These are phyloP conservation scores for Panaeolus cyanescens DNA, from an alignment of 768 basidiomycete species.

Conservation along the genomic window DNA sequence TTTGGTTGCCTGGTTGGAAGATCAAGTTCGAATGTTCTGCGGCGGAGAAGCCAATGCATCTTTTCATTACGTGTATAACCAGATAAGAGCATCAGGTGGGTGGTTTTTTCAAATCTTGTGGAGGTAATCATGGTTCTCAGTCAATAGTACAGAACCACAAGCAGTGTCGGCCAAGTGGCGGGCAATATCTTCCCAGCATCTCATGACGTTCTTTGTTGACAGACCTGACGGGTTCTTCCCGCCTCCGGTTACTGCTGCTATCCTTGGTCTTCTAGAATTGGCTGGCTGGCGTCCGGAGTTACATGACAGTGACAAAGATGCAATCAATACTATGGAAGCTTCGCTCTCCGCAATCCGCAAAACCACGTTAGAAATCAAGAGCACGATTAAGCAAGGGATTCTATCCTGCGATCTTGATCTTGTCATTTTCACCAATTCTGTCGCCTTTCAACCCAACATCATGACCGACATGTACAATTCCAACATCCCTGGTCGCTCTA, in stretches of 20 bases:
- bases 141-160: conserved; percentile 36
- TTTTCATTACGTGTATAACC: conserved; percentile 9
- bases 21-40: conserved; percentile 2
- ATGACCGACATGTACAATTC: no score
- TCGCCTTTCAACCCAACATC: conserved; percentile 10
- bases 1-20: conserved; percentile 8
- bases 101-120: no score
- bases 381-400: conserved; percentile 20
- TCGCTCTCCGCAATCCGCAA: conserved; percentile 14
- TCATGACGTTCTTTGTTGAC: conserved; percentile 8
- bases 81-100: conserved; percentile 15
- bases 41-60: not conserved
- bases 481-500: no score
- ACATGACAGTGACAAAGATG: no score
- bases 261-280: not conserved
- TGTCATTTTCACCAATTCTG: conserved; percentile 9
- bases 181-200: conserved; percentile 38
- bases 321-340: no score
- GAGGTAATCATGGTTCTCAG: no score
- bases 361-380: conserved; percentile 16
- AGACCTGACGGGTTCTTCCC: conserved; percentile 11
- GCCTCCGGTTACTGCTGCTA: conserved; percentile 20
- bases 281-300: not conserved
- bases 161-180: conserved; percentile 54
- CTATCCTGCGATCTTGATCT: conserved; percentile 26